Base-by-base conservation (phyloP, 2,329 filamentous ascomycete species). In the Xylaria sp. region DNA sequence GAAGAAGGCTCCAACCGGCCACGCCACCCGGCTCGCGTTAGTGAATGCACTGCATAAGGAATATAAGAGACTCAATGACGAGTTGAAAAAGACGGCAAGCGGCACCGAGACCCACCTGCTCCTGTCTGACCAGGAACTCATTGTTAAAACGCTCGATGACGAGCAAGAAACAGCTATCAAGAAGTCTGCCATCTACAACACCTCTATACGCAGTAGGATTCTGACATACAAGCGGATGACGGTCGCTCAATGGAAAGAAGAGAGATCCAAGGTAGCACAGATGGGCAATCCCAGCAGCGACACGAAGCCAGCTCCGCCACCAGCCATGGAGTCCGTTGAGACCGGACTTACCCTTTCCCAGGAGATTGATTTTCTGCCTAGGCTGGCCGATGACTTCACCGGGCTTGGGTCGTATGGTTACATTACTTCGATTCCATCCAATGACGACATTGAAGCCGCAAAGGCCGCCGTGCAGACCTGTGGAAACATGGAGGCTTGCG, bases 401-500 rank as follows among this genome's bases (percentile, higher is more conserved):
- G 77, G 79, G 1, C 79, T 96, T n/a, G 79, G 83, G 4, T 73
- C 80, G 4, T 83, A 86, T 70, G 92, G 91, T 16, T 97, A 97
- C 71, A 86, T 97, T 19, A 83, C 87, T 0, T 76, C 73, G 3
- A 75, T 86, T 1, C 92, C 92, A 0, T 82, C 83, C 0, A 77
- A 82, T 0, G 80, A 81, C 6, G 88, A 91, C 16, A 83, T 97
- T 16, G 77, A 82, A 55, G 79, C 82, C 54, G 88, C 91, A 0
- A 83, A 78, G 39, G 79, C 82, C 49, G 91, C 86, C 0, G 80
- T 91, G 0, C 78, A 83, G 52, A 79, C 85, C 6, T 83, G 88
- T 10, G 82, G 85, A 55, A 90, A 90, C 52, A 96, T 88, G 81
- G 94, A 99, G 75, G 81, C 85, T 54, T 99, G 94, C 69, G 92